These are phyloP conservation scores for Corchorus capsularis DNA, from an alignment of 345 rosid species.

Conservation along the genomic window DNA sequence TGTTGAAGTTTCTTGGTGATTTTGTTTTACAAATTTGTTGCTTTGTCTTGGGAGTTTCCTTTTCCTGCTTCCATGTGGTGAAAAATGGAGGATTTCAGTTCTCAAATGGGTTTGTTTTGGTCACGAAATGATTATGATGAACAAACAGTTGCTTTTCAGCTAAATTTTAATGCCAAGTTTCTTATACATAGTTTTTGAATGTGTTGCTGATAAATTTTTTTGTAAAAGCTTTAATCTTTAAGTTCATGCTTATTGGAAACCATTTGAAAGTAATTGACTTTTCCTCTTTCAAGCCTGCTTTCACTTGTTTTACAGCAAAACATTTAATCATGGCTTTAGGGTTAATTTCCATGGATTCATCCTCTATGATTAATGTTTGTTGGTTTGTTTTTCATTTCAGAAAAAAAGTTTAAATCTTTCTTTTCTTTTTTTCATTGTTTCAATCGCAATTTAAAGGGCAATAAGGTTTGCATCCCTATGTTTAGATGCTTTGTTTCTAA, in stretches of 20 bases:
- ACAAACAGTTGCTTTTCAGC: neutral
- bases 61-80: neutral
- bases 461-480: neutral
- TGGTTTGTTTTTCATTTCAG: neutral
- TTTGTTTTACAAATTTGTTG: neutral
- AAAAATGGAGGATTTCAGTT: neutral
- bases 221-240: neutral
- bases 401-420: neutral
- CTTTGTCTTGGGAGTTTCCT: neutral
- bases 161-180: neutral
- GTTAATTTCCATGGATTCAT: neutral
- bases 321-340: neutral
- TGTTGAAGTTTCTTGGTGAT: neutral
- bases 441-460: neutral
- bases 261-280: neutral
- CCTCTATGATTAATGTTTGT: slow-evolving; percentile 1
- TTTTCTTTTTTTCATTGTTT: neutral
- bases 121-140: neutral
- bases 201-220: neutral
- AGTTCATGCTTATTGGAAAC: neutral
- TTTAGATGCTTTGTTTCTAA: neutral
- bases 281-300: slow-evolving; percentile 1
- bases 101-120: slow-evolving; percentile 14
- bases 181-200: neutral
- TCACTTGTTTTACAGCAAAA: neutral